Conservation (phyloP, 2,329 filamentous ascomycete genomes). For the Penicillium sp. region DNA sequence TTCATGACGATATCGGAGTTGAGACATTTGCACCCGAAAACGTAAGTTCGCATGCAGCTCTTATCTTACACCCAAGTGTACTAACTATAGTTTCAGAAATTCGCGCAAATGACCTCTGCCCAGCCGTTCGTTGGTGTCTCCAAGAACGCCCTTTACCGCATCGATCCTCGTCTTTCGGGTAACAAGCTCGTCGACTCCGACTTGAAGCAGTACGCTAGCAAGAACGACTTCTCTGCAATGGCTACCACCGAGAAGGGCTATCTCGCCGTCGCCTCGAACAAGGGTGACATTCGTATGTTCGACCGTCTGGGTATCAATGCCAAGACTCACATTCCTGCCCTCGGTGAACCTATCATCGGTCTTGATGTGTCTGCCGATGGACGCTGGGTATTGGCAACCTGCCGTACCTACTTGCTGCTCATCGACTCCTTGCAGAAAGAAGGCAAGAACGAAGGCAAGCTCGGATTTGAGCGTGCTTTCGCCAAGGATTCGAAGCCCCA, state of each 20-base stretch:
- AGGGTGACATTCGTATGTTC: slow-evolving; percentile 95
- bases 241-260: slow-evolving; percentile 96
- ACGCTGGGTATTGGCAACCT: slow-evolving; percentile 92
- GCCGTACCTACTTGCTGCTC: slow-evolving; percentile 88
- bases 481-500: slow-evolving; percentile 91
- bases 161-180: slow-evolving; percentile 86
- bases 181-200: slow-evolving; percentile 91
- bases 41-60: slow-evolving; percentile 41
- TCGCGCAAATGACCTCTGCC: slow-evolving; percentile 92
- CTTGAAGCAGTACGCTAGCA: slow-evolving; percentile 92
- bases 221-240: slow-evolving; percentile 94
- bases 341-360: slow-evolving; percentile 92
- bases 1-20: slow-evolving; percentile 94
- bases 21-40: slow-evolving; percentile 91
- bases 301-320: slow-evolving; percentile 95
- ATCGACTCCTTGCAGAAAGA: slow-evolving; percentile 88
- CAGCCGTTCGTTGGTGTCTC: slow-evolving; percentile 95
- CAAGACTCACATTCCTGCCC: slow-evolving; percentile 93
- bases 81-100: slow-evolving; percentile 63
- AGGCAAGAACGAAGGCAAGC: slow-evolving; percentile 94
- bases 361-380: slow-evolving; percentile 95
- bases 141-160: slow-evolving; percentile 85
- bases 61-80: slow-evolving; percentile 9
- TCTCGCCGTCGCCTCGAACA: slow-evolving; percentile 94
- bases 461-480: slow-evolving; percentile 95